Evolutionary conservation across 306 rosid species (phyloP), one percentile per base, ranked within the genome.

Genomic region (Adenanthera pavonina): DNA sequence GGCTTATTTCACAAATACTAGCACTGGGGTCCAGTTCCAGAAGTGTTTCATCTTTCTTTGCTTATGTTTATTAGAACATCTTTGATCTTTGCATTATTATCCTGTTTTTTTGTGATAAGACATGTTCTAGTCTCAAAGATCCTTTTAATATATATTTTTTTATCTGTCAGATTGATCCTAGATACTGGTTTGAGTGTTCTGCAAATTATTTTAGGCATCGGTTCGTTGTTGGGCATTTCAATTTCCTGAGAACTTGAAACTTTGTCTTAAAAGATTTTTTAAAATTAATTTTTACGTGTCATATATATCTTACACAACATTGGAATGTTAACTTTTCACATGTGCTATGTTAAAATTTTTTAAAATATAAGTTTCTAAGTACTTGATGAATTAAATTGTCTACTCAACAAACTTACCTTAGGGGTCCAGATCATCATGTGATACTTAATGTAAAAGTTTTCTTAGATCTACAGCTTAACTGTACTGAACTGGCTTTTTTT

Each of bases 401-500:
- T 40, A 67, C 72, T 41, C 51, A 40, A 11, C 34, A 19, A 17
- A 41, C 15, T 17, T 46, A 41, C 36, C 34, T 41, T 25, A 16
- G 59, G 68, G 51, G 35, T 30, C 34, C 12, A 60, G 41, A 80
- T 34, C 59, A 11, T 54, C 44, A 16, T 79, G 70, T 43, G n/a
- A 68, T 7, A 46, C 53, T 40, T 17, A 57, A 19, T 7, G 79
- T 11, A 30, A 15, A 35, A 34, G 14, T 64, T 76, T 64, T 51
- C 61, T 60, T 62, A 35, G 64, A 59, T 71, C 52, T 7, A 34
- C 73, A 4, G 6, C 14, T 33, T 11, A 35, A 52, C 57, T 57
- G 56, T 69, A 69, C 74, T 69, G 69, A 68, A 78, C 72, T 80
- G 38, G 69, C 25, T 11, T 66, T 33, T 75, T 25, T 34, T 75